These are phyloP conservation scores for Penicillium thymicola DNA, from an alignment of 2,329 filamentous ascomycete species.

Conservation along the genomic window DNA sequence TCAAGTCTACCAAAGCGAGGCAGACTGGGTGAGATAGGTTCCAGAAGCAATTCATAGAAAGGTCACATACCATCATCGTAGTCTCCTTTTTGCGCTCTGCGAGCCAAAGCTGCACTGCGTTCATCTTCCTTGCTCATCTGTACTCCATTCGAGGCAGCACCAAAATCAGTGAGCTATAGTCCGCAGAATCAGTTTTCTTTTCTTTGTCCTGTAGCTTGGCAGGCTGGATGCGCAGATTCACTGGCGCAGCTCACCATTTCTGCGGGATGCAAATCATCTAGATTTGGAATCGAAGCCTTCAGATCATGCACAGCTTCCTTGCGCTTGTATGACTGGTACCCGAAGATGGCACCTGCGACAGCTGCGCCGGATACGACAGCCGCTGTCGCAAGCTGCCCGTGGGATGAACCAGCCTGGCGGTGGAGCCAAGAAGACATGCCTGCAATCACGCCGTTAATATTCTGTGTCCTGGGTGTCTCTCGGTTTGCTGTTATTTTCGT, in stretches of 20 bases:
- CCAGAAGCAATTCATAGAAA: background rate
- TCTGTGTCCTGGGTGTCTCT: background rate
- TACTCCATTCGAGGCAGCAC: conserved; percentile 34
- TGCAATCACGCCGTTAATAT: conserved; percentile 14
- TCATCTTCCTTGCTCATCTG: conserved; percentile 53
- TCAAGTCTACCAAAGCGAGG: conserved; percentile 60
- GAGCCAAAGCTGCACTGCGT: conserved; percentile 56
- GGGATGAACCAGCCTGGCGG: conserved; percentile 40
- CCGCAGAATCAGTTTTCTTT: conserved; percentile 34
- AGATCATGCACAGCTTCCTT: conserved; percentile 55
- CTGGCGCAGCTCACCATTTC: conserved; percentile 42
- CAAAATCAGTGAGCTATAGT: conserved; percentile 52
- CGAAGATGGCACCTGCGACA: conserved; percentile 53
- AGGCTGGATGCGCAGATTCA: background rate
- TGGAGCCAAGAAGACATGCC: conserved; percentile 47
- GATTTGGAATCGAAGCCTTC: conserved; percentile 60
- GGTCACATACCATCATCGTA: conserved; percentile 56
- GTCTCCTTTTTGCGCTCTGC: conserved; percentile 59
- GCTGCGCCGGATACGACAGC: conserved; percentile 45
- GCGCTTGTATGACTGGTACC: conserved; percentile 55
- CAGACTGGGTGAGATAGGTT: conserved; percentile 4
- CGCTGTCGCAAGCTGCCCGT: conserved; percentile 42
- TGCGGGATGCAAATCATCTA: conserved; percentile 50
- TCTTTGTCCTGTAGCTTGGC: background rate
- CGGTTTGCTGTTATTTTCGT: conserved; percentile 1